Percentiles rank a stretch among this genome's conserved stretches.
These are phyloP conservation scores for Phytophthora fragariaefolia DNA, from an alignment of 352 stramenopile genomes.

Conservation along the genomic window DNA sequence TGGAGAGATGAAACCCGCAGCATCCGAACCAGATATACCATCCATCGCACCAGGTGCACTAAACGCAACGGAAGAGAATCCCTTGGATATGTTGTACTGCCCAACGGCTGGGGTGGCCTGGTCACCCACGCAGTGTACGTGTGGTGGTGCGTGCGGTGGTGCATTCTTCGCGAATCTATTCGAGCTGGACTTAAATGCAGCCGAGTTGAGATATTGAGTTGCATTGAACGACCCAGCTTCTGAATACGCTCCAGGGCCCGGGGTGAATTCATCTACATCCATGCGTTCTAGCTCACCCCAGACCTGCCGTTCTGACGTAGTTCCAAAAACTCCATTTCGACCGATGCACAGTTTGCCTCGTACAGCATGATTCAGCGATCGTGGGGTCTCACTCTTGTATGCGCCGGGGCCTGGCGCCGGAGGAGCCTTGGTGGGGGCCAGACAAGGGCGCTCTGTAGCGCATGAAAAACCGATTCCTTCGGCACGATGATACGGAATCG, in stretches of 20 bases:
- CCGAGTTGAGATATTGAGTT: conserved; percentile 45
- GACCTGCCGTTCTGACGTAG: conserved; percentile 73
- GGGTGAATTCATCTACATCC: conserved; percentile 54
- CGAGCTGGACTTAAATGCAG: conserved; percentile 69
- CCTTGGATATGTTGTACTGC: conserved; percentile 54
- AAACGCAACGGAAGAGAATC: conserved; percentile 24
- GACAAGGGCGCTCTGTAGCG: conserved; percentile 64
- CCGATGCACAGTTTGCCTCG: conserved; percentile 58
- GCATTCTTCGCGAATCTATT: conserved; percentile 50
- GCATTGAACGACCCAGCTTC: conserved; percentile 44
- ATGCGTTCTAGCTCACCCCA: conserved; percentile 65
- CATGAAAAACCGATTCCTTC: conserved; percentile 76
- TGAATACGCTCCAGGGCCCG: conserved; percentile 68
- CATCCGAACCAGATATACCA: conserved; percentile 13
- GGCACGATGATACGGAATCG: conserved; percentile 35
- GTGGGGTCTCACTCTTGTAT: conserved; percentile 70
- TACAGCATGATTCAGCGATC: conserved; percentile 61
- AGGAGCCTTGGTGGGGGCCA: conserved; percentile 48
- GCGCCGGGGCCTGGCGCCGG: conserved; percentile 53
- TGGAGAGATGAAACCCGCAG: conserved; percentile 16
- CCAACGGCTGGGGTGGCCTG: conserved; percentile 51
- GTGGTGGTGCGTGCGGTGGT: conserved; percentile 52
- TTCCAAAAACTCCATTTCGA: conserved; percentile 76
- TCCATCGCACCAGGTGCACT: conserved; percentile 1
- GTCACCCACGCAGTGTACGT: conserved; percentile 60